Evolutionary conservation across 2,329 filamentous ascomycete species (phyloP).

Genomic region (Neopestalotiopsis rosae): DNA sequence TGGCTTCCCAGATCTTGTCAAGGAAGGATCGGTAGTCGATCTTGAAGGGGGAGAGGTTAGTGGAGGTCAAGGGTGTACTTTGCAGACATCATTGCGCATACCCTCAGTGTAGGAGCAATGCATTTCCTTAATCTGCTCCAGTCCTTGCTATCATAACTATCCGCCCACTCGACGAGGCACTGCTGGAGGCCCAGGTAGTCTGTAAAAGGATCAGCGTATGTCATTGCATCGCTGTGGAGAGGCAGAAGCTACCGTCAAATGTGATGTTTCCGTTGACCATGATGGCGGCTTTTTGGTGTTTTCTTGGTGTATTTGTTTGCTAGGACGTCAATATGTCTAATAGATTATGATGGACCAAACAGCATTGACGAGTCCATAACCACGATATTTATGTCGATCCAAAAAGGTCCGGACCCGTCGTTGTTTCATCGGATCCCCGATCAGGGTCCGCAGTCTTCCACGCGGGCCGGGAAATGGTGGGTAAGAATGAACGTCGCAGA

Average conservation of each 20-base stretch:
- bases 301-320: neutral
- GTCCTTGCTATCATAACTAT: slow-evolving; percentile 70
- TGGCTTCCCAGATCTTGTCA: slow-evolving; percentile 64
- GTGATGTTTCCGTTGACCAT: slow-evolving; percentile 22
- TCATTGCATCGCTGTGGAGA: neutral
- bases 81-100: slow-evolving; percentile 30
- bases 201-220: slow-evolving; percentile 19
- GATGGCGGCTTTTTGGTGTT: neutral
- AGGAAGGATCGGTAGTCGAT: slow-evolving; percentile 75
- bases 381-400: slow-evolving; percentile 11
- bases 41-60: slow-evolving; percentile 38
- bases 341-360: neutral
- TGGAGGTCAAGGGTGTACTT: slow-evolving; percentile 8
- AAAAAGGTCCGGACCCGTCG: neutral
- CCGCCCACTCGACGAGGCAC: slow-evolving; percentile 60
- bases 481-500: neutral
- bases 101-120: slow-evolving; percentile 65
- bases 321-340: neutral
- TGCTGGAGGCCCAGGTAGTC: slow-evolving; percentile 37
- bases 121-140: slow-evolving; percentile 63
- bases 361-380: neutral
- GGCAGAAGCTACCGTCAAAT: slow-evolving; percentile 16
- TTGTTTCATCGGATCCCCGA: slow-evolving; percentile 20
- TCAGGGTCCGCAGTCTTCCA: neutral
- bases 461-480: neutral